Conservation (phyloP, 2,329 filamentous ascomycete genomes). For the Cercospora canescens region DNA sequence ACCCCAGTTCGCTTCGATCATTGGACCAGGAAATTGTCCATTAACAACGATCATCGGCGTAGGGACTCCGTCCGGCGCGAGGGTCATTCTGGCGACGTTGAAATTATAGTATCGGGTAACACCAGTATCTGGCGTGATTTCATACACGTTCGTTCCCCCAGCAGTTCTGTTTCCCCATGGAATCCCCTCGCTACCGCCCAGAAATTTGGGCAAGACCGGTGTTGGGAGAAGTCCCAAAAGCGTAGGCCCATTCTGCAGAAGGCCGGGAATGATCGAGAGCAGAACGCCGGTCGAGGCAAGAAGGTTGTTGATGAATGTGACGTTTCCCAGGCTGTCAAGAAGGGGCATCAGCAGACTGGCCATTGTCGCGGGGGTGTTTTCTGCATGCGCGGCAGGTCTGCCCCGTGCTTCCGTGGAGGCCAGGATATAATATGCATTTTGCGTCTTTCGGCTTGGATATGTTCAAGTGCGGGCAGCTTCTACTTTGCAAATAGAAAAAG, state of each 20-base stretch:
- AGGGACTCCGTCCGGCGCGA: conserved; percentile 29
- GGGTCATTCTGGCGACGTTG: conserved; percentile 21
- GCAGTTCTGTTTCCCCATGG: conserved; percentile 33
- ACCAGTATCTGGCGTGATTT: conserved; percentile 28
- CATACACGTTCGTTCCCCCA: conserved; percentile 28
- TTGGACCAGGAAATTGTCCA: conserved; percentile 31
- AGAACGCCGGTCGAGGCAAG: conserved; percentile 19
- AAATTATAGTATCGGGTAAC: conserved; percentile 31
- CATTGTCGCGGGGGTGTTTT: not conserved
- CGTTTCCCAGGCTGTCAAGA: conserved; percentile 19
- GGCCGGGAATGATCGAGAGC: conserved; percentile 15
- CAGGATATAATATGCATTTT: not conserved
- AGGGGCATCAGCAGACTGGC: conserved; percentile 11
- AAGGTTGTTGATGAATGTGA: conserved; percentile 23
- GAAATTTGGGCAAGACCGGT: conserved; percentile 16
- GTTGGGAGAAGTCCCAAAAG: conserved; percentile 11
- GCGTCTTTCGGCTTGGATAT: not conserved
- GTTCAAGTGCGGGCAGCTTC: not conserved
- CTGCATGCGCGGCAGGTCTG: not conserved
- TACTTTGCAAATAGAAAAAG: not conserved
- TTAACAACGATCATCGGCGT: conserved; percentile 25
- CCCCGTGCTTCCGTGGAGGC: not conserved
- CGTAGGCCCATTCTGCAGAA: not conserved
- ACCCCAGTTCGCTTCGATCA: conserved; percentile 25
- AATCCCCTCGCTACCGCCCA: conserved; percentile 23